Percentiles rank a stretch among this genome's conserved stretches.
phyloP scores from a whole-genome alignment of 352 stramenopile species.

The Phytophthora aleatoria region DNA sequence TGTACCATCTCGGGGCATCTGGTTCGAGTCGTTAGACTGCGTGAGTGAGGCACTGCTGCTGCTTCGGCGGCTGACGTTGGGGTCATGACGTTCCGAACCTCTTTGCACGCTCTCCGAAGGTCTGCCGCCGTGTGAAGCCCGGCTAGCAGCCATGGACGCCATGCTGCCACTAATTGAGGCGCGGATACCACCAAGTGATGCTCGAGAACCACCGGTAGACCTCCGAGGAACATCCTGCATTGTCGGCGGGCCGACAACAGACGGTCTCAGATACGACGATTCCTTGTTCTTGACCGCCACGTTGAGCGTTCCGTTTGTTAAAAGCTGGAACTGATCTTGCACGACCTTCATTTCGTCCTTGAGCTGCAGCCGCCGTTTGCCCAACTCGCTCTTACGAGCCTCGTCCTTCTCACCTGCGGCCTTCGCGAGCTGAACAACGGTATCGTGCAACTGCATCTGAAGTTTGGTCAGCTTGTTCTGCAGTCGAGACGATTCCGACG shows the following conservation, averaged over 20 bases:
- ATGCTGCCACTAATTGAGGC: slow-evolving; percentile 27
- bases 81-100: slow-evolving; percentile 43
- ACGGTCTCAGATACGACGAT: slow-evolving; percentile 35
- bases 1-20: slow-evolving; percentile 25
- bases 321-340: slow-evolving; percentile 56
- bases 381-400: slow-evolving; percentile 48
- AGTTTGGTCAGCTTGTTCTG: slow-evolving; percentile 56
- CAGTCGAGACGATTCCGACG: slow-evolving; percentile 40
- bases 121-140: slow-evolving; percentile 15
- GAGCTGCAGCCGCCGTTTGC: slow-evolving; percentile 56
- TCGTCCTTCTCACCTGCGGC: slow-evolving; percentile 62
- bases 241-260: slow-evolving; percentile 32
- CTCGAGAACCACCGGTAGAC: slow-evolving; percentile 35
- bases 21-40: slow-evolving; percentile 59
- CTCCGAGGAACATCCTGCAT: slow-evolving; percentile 31
- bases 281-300: slow-evolving; percentile 30
- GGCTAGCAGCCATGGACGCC: slow-evolving; percentile 19
- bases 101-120: slow-evolving; percentile 17
- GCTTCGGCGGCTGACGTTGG: slow-evolving; percentile 37
- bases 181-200: slow-evolving; percentile 38
- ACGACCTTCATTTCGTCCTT: slow-evolving; percentile 80
- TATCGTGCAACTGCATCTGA: slow-evolving; percentile 63
- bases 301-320: slow-evolving; percentile 45
- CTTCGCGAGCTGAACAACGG: slow-evolving; percentile 61
- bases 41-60: slow-evolving; percentile 59